These are phyloP conservation scores for Fusarium napiforme DNA, from an alignment of 2,329 filamentous ascomycete species.

Conservation along the genomic window DNA sequence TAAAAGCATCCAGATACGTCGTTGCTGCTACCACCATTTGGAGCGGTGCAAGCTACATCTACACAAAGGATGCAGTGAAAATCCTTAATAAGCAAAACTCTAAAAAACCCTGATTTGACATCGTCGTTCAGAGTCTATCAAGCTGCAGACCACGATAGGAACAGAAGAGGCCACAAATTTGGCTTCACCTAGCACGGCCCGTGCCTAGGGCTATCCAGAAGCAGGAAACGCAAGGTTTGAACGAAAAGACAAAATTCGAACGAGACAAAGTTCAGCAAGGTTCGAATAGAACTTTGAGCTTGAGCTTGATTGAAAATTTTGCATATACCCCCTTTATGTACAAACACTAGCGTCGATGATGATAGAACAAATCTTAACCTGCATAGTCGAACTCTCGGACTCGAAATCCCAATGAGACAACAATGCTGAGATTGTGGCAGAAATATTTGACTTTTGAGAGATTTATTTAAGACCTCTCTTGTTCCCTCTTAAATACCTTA, in stretches of 20 bases:
- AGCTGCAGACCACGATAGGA: constrained; percentile 2
- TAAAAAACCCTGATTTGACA: constrained; percentile 30
- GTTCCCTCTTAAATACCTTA: background rate
- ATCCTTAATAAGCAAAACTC: constrained; percentile 67
- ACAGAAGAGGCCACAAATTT: background rate
- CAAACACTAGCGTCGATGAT: constrained; percentile 1
- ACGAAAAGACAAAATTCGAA: background rate
- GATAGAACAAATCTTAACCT: constrained; percentile 12
- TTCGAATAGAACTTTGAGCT: constrained; percentile 22
- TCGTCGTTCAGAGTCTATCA: background rate
- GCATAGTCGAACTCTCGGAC: background rate
- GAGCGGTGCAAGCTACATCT: constrained; percentile 93
- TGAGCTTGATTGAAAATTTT: constrained; percentile 8
- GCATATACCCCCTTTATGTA: constrained; percentile 16
- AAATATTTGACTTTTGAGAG: background rate
- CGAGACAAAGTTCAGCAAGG: background rate
- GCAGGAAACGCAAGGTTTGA: background rate
- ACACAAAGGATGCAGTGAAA: constrained; percentile 89
- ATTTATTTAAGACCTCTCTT: background rate
- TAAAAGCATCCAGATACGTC: constrained; percentile 69
- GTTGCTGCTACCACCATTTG: constrained; percentile 91
- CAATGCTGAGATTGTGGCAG: background rate
- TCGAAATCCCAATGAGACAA: background rate
- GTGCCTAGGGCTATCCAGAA: background rate
- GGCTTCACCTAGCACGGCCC: constrained; percentile 1